Conservation (phyloP, 2,329 filamentous ascomycete genomes). For the Cytospora piceae region DNA sequence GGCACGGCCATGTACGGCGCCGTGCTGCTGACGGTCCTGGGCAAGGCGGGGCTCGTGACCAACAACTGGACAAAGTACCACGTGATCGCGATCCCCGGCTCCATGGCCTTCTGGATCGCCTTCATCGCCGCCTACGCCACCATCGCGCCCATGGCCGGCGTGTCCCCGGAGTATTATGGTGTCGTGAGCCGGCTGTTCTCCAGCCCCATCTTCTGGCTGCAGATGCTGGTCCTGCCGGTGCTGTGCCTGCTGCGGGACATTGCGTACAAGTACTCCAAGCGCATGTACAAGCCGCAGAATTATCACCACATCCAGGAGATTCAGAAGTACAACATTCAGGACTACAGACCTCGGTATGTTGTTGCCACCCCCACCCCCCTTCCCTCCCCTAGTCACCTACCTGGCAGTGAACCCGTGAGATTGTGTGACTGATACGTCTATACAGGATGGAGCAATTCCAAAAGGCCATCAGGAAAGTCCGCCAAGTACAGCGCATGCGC, state of each 20-base stretch:
- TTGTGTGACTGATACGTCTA: neutral
- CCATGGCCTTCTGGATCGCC: constrained; percentile 86
- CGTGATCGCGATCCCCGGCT: constrained; percentile 91
- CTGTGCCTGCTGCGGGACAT: constrained; percentile 88
- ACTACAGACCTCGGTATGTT: constrained; percentile 88
- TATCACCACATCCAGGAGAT: constrained; percentile 99
- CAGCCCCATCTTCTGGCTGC: constrained; percentile 87
- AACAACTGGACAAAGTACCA: constrained; percentile 99
- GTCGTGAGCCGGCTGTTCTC: constrained; percentile 80
- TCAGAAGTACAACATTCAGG: constrained; percentile 99
- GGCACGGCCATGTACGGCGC: constrained; percentile 93
- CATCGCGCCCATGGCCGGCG: constrained; percentile 78
- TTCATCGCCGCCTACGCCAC: constrained; percentile 88
- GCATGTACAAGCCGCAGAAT: constrained; percentile 94
- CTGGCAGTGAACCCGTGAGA: constrained; percentile 3
- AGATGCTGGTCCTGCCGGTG: constrained; percentile 77
- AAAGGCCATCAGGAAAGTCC: constrained; percentile 97
- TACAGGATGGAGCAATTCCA: constrained; percentile 98
- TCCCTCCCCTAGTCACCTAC: constrained; percentile 29
- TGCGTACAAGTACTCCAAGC: constrained; percentile 95
- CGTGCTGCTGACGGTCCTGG: constrained; percentile 88
- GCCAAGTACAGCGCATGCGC: constrained; percentile 98
- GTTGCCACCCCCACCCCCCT: constrained; percentile 1
- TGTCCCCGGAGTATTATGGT: constrained; percentile 84
- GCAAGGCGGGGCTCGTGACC: constrained; percentile 92